These are phyloP conservation scores for Paecilomyces dactylethromorphus DNA, from an alignment of 2,329 filamentous ascomycete species.

Conservation along the genomic window DNA sequence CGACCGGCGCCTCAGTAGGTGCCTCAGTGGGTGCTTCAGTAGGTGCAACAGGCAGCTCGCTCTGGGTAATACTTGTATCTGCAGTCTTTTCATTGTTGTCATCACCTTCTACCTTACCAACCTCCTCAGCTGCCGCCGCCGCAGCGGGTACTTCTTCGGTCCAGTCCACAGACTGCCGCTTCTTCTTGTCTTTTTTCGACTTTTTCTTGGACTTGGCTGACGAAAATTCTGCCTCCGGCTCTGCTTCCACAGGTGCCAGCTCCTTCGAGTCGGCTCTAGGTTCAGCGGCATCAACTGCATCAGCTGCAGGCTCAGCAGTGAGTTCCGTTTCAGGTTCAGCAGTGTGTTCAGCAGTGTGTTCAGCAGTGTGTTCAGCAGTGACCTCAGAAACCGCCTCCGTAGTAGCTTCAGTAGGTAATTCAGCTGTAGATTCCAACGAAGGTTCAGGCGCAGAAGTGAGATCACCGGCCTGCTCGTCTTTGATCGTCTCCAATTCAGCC, in stretches of 20 bases:
- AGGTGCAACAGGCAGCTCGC: background rate
- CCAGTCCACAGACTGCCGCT: background rate
- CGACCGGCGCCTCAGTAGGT: background rate
- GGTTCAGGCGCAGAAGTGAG: background rate
- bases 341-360: too few species aligned
- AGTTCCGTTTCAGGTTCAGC: background rate
- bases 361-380: background rate
- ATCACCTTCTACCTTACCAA: background rate
- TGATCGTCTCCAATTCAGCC: background rate
- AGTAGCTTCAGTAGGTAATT: background rate
- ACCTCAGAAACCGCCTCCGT: background rate
- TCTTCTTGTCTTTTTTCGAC: conserved; percentile 9
- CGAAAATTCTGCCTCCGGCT: background rate
- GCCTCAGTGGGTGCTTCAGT: background rate
- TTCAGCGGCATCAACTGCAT: background rate
- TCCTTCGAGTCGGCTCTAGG: background rate
- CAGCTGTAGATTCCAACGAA: background rate
- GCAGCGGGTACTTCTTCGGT: background rate
- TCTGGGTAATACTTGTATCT: background rate
- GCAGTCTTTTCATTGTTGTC: background rate
- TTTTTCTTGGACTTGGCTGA: conserved; percentile 18
- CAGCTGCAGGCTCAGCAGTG: background rate
- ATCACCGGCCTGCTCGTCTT: background rate
- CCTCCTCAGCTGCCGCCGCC: background rate
- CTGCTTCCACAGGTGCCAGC: background rate